Evolutionary conservation across 306 rosid species (phyloP), one percentile per base, ranked within the genome.

Genomic region (Calophaca sinica): DNA sequence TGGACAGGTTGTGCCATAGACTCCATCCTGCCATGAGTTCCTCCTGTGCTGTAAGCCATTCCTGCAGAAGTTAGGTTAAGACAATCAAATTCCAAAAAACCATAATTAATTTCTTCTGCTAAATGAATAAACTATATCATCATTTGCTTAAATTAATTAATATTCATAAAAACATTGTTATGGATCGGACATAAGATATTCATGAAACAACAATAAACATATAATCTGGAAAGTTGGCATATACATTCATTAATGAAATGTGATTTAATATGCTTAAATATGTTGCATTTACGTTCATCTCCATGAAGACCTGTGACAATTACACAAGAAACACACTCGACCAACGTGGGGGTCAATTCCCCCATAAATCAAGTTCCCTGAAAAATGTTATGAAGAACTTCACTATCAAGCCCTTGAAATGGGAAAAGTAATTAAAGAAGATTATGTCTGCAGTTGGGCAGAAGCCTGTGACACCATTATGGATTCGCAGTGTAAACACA

Each of bases 1-100:
- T 13, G 88, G 86, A 60, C 86, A 85, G 71, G 3, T 85, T 50
- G 86, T 85, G 36, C 88, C 88, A 20, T 2, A 39, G 0, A 85
- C 74, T 70, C 88, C 88, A 70, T 85, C 88, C 44, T 78, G 84
- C 96, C 96, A 94, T 61, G 98, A 94, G 81, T 91, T 94, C 76
- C 96, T 89, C 76, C 98, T 85, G 70, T 94, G 97, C 78, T 94
- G 98, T 69, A 94, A 20, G 0, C 98, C 98, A 79, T 87, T 84
- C 98, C 98, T 94, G 84, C 77, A 71, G 28, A 82, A 67, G 12
- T 64, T 46, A 78, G 31, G 6, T 46, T 32, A 45, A 60, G 7
- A 74, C 42, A 65, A 68, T 68, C 39, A 36, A 50, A 51, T 60
- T 68, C 28, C 54, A 20, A 74, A 11, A 66, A 58, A 35, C 11